Conservation (phyloP, 192 early-diverging fungal species). For the Coemansia sp. region DNA sequence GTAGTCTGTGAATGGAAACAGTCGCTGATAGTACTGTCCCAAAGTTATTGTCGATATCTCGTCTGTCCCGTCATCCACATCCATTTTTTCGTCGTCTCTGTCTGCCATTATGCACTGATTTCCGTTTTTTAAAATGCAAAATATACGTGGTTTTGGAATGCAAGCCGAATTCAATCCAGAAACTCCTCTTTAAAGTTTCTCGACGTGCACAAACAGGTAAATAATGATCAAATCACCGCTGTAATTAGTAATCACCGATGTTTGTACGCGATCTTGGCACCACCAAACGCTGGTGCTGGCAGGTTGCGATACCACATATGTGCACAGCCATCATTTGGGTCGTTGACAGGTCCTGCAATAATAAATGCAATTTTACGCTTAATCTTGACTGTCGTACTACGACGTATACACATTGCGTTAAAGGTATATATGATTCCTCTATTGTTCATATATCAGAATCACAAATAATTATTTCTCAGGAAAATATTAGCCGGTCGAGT, state of each 20-base stretch:
- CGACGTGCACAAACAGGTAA: not conserved
- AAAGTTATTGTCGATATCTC: conserved; percentile 51
- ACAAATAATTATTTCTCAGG: no score
- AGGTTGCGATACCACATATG: no score
- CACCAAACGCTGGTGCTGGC: no score
- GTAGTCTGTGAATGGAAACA: conserved; percentile 83
- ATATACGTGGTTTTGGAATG: not conserved
- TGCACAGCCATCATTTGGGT: no score
- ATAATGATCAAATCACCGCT: not conserved
- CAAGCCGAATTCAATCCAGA: not conserved
- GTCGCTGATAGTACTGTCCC: conserved; percentile 76
- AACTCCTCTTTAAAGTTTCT: not conserved
- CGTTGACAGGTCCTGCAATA: no score
- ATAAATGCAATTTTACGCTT: no score
- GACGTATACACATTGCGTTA: no score
- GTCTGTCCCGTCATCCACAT: conserved; percentile 24
- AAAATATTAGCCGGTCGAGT: no score
- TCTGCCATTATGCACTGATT: conserved; percentile 9
- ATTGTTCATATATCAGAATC: no score
- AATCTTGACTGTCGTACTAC: no score
- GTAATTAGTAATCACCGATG: not conserved
- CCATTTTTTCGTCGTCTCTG: conserved; percentile 14
- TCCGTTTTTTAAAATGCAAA: not conserved
- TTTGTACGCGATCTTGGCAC: not conserved
- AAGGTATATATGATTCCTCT: no score